phyloP scores from a whole-genome alignment of 495 filamentous ascomycete species.

The Penicillium goetzii region DNA sequence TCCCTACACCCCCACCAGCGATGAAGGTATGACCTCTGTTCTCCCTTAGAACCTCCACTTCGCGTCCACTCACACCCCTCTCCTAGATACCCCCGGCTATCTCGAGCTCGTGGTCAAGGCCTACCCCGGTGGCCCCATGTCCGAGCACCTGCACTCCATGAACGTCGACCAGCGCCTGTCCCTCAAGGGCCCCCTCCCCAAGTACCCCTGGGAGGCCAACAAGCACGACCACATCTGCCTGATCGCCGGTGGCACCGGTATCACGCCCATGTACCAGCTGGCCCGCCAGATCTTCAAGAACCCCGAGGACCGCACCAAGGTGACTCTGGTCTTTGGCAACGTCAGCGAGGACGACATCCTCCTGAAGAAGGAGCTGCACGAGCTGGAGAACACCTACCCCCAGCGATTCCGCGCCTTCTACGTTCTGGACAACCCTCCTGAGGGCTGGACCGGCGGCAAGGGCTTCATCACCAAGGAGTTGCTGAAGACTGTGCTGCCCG shows the following conservation, averaged over 20 bases:
- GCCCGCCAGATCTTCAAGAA: conserved; percentile 86
- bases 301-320: conserved; percentile 94
- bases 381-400: conserved; percentile 91
- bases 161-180: conserved; percentile 75
- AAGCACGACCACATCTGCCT: conserved; percentile 94
- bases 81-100: conserved; percentile 68
- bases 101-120: conserved; percentile 89
- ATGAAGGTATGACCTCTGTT: conserved; percentile 64
- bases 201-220: conserved; percentile 89
- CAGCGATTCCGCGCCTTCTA: conserved; percentile 91
- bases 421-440: conserved; percentile 82
- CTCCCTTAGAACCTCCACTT: not conserved
- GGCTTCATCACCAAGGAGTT: conserved; percentile 86
- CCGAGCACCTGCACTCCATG: conserved; percentile 82
- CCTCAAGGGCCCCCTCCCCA: conserved; percentile 93
- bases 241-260: conserved; percentile 93
- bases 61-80: not conserved
- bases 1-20: conserved; percentile 90
- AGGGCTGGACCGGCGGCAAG: conserved; percentile 73
- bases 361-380: conserved; percentile 76
- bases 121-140: conserved; percentile 92
- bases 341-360: conserved; percentile 84
- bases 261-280: conserved; percentile 94
- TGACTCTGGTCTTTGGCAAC: conserved; percentile 92
- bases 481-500: conserved; percentile 88